A percentile compares a stretch with the other conserved stretches of the same genome.
These are phyloP conservation scores for Leccinum pseudoinsigne DNA, from an alignment of 1,284 basidiomycete species.

Conservation along the genomic window DNA sequence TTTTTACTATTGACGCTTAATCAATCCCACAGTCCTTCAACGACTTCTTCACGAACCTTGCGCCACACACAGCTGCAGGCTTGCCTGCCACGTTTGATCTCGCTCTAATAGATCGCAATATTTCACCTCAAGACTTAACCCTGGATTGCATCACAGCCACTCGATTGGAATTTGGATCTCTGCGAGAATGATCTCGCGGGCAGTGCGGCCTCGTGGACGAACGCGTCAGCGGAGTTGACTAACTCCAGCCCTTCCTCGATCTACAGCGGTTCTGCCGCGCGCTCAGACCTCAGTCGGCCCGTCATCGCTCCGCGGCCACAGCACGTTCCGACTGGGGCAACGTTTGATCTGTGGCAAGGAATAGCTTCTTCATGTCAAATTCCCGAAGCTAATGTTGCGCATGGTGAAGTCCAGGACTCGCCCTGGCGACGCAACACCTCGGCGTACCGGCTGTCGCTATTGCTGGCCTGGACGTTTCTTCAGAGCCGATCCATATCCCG, in stretches of 20 bases:
- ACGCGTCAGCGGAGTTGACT: conserved; percentile 12
- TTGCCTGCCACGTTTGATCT: conserved; percentile 24
- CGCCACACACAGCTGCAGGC: conserved; percentile 20
- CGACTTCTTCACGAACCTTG: conserved; percentile 25
- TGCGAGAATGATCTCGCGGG: conserved; percentile 11
- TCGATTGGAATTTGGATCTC: conserved; percentile 6
- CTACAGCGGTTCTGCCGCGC: conserved; percentile 47
- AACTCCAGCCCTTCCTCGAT: conserved; percentile 41
- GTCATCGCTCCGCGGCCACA: conserved; percentile 37
- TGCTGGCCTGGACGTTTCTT: conserved; percentile 1
- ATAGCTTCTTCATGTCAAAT: conserved; percentile 7
- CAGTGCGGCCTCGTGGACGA: conserved; percentile 13
- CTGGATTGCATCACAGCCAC: conserved; percentile 11
- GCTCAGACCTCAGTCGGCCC: conserved; percentile 38
- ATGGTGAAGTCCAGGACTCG: conserved; percentile 1
- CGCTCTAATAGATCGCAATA: conserved; percentile 30
- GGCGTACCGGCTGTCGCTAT: conserved; percentile 9
- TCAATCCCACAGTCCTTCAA: conserved; percentile 19
- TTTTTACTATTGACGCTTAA: not conserved
- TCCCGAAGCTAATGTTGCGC: conserved; percentile 5
- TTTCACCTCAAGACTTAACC: conserved; percentile 19
- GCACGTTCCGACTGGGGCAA: conserved; percentile 16
- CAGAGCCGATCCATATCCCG: conserved; percentile 7
- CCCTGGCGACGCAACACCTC: conserved; percentile 11
- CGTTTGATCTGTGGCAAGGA: conserved; percentile 30